Evolutionary conservation across 75 land plant genomes (phyloP).

Genomic region (Selaginella moellendorffii): DNA sequence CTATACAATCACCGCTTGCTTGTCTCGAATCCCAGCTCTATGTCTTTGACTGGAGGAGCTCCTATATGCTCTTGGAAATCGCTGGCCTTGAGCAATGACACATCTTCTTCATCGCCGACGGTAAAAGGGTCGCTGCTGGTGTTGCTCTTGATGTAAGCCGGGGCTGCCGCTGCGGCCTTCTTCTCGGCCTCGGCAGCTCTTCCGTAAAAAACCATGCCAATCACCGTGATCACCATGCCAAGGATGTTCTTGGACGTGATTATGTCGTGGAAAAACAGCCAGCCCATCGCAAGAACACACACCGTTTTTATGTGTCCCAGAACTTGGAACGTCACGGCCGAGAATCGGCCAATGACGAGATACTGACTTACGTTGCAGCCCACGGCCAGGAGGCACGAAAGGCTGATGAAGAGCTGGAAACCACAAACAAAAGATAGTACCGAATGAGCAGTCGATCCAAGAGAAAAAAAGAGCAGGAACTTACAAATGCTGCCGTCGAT

Average conservation of each 20-base stretch:
- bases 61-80: slow-evolving; percentile 19
- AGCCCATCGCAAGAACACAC: slow-evolving; percentile 47
- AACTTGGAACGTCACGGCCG: slow-evolving; percentile 65
- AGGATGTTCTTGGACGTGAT: slow-evolving; percentile 43
- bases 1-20: too few species aligned
- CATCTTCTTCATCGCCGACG: slow-evolving; percentile 61
- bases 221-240: slow-evolving; percentile 42
- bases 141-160: slow-evolving; percentile 14
- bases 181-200: slow-evolving; percentile 52
- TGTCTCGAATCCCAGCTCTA: slow-evolving; percentile 32
- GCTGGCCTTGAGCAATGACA: slow-evolving; percentile 37
- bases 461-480: slow-evolving; percentile 15
- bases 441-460: background rate
- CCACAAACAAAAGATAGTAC: too few species aligned
- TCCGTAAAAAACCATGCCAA: slow-evolving; percentile 55
- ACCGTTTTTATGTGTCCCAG: slow-evolving; percentile 76
- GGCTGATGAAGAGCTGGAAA: slow-evolving; percentile 43
- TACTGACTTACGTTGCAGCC: slow-evolving; percentile 65
- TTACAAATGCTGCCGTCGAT: slow-evolving; percentile 52
- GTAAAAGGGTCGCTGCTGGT: slow-evolving; percentile 11
- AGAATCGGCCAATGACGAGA: slow-evolving; percentile 52
- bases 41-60: slow-evolving; percentile 27
- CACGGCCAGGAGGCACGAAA: slow-evolving; percentile 52
- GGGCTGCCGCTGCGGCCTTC: background rate
- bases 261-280: slow-evolving; percentile 48